Percentiles rank a stretch among this genome's conserved stretches.
These are phyloP conservation scores for Voacanga thouarsii DNA, from an alignment of 257 asterid genomes.

Conservation along the genomic window DNA sequence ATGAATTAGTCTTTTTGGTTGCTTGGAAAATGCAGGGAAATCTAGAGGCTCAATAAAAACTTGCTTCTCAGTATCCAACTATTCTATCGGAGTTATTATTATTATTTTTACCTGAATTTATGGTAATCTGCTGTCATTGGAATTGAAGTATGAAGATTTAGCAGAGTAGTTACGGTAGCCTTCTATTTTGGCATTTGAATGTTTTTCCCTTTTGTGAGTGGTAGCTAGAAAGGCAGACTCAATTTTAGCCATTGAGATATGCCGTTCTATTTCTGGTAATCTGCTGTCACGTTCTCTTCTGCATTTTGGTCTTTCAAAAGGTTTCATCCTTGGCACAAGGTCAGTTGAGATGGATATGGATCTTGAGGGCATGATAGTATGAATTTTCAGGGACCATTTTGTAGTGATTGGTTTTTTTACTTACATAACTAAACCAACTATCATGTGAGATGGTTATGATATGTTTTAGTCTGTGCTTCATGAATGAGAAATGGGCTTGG, in stretches of 20 bases:
- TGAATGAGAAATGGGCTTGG: no score
- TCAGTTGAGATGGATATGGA: no score
- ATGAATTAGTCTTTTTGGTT: neutral
- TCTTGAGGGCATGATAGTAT: no score
- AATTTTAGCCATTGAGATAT: neutral
- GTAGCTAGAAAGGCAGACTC: neutral
- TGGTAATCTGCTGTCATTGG: neutral
- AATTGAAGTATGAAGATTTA: neutral
- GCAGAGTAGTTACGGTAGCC: neutral
- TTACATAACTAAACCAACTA: no score
- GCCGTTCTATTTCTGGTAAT: no score
- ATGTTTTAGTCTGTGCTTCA: no score
- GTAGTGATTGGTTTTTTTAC: no score
- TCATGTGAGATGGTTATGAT: no score
- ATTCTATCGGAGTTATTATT: neutral
- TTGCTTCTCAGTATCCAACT: slow-evolving; percentile 1
- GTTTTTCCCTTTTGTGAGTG: neutral
- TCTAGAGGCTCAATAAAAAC: neutral
- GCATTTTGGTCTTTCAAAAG: no score
- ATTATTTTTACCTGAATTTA: neutral
- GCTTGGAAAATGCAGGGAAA: neutral
- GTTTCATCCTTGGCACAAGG: no score
- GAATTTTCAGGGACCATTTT: no score
- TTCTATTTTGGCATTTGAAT: neutral
- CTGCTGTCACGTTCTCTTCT: no score